phyloP scores from a whole-genome alignment of 768 basidiomycete genomes.

The Cubamyces sp. region DNA sequence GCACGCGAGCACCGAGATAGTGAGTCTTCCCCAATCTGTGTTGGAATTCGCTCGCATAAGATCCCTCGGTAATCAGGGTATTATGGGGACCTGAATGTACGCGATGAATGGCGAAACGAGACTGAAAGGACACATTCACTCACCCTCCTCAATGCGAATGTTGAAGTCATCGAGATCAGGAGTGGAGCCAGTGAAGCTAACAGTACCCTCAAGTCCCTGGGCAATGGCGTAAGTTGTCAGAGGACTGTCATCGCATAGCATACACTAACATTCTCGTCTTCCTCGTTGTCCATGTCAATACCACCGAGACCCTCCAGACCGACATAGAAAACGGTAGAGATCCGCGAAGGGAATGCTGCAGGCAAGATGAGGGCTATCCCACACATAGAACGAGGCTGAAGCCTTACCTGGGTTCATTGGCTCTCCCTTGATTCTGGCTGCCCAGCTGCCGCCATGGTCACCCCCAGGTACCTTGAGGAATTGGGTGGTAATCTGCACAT shows the following conservation, averaged over 20 bases:
- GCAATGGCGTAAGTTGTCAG: neutral
- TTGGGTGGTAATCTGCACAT: conserved; percentile 82
- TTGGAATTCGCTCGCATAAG: conserved; percentile 59
- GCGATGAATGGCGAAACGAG: neutral
- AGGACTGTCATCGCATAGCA: conserved; percentile 16
- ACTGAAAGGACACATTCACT: conserved; percentile 17
- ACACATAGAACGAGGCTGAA: neutral
- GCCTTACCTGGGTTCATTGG: conserved; percentile 68
- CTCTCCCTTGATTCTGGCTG: conserved; percentile 78
- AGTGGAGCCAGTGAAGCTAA: conserved; percentile 73
- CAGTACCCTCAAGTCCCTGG: conserved; percentile 74
- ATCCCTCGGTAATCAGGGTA: conserved; percentile 54
- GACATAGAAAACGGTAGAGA: conserved; percentile 84
- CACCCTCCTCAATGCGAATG: conserved; percentile 80
- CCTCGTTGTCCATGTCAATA: conserved; percentile 77
- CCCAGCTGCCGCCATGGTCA: conserved; percentile 87
- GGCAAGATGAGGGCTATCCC: neutral
- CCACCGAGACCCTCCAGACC: conserved; percentile 88
- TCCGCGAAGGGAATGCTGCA: conserved; percentile 54
- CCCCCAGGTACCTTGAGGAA: conserved; percentile 87
- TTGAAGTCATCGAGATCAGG: conserved; percentile 83
- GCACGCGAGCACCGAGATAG: conserved; percentile 63
- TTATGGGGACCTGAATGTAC: conserved; percentile 53
- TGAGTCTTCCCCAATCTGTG: conserved; percentile 72
- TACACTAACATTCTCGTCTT: conserved; percentile 69